phyloP scores from a whole-genome alignment of 257 asterid genomes.

The Knoxia roxburghii region DNA sequence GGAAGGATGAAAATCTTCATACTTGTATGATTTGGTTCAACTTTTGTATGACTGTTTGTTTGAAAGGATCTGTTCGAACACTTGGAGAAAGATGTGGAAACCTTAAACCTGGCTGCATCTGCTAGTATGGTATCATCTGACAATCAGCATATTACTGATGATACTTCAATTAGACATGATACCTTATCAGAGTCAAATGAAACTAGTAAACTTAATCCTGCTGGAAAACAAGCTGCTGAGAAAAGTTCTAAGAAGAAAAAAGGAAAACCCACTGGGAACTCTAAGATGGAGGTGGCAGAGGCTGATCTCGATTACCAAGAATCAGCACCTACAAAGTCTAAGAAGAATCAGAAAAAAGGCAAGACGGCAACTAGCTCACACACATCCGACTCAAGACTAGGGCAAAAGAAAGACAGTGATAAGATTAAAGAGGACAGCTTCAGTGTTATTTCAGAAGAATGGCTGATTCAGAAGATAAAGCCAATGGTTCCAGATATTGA shows the following conservation, averaged over 20 bases:
- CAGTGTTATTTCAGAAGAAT: slow-evolving; percentile 64
- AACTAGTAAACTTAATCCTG: slow-evolving; percentile 43
- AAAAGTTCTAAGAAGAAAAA: slow-evolving; percentile 84
- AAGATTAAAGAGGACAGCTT: slow-evolving; percentile 46
- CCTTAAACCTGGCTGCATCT: slow-evolving; percentile 40
- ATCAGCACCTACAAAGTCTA: slow-evolving; percentile 53
- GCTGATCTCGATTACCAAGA: slow-evolving; percentile 53
- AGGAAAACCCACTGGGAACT: slow-evolving; percentile 64
- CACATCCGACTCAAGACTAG: slow-evolving; percentile 52
- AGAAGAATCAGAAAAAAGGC: slow-evolving; percentile 74
- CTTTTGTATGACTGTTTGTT: slow-evolving; percentile 16
- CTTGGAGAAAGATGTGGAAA: slow-evolving; percentile 72
- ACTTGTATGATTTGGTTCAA: slow-evolving; percentile 5
- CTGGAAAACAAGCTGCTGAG: slow-evolving; percentile 52
- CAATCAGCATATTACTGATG: slow-evolving; percentile 35
- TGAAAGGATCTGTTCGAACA: slow-evolving; percentile 66
- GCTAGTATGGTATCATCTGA: slow-evolving; percentile 37
- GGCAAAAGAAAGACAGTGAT: slow-evolving; percentile 57
- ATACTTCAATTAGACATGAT: slow-evolving; percentile 32
- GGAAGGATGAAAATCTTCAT: not conserved
- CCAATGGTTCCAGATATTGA: slow-evolving; percentile 79
- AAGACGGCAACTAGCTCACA: slow-evolving; percentile 53
- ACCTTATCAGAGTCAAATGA: slow-evolving; percentile 46
- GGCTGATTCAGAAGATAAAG: slow-evolving; percentile 58
- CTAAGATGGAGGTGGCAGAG: slow-evolving; percentile 52